Base-by-base conservation (phyloP, 1,284 basidiomycete species). In the Stereum hirsutum region DNA sequence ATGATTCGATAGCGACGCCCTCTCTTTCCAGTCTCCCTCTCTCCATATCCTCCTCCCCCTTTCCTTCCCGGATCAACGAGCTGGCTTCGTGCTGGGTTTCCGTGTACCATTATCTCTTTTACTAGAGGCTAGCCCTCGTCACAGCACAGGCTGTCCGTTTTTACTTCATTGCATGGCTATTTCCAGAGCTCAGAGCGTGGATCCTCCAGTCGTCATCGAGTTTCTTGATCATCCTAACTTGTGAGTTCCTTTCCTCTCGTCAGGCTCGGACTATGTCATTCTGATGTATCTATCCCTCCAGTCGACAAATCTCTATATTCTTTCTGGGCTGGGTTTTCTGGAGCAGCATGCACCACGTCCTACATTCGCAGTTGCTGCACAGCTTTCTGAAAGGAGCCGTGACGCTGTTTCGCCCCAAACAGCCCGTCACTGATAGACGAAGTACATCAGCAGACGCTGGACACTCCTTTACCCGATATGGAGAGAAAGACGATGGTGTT, bases 291-390 rank as follows among this genome's bases (percentile, higher is more conserved):
- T n/a, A n/a, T n/a, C n/a, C n/a, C n/a, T n/a, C 21, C 35, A 75
- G 73, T 53, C 68, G 62, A 38, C 58, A 66, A 31, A 57, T 70
- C 28, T 53, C 64, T 25, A 55, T 65, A 6, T 77, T 77, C 54
- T 69, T 72, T 42, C 59, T 74, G 14, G 74, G 74, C 38, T 68
- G 68, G 57, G 68, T 71, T 4, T 74, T 74, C 51, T 59, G 72
- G 38, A 60, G 60, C 49, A 66, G 70, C 46, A 39, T 72, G 7
- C 59, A 61, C 15, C 61, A 63, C 49, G 51, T 68, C 21, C 48
- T 55, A 26, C 48, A 50, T 39, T 61, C 60, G 1, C 51, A 54
- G 12, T 54, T 59, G 30, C 35, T 59, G n/a, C 51, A 20, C 25
- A 35, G 47, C 8, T 47, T 42, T n/a, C 37, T 59, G 12, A 37